Conservation (phyloP, 306 rosid genomes). For the Vigna reflexopilosa region DNA sequence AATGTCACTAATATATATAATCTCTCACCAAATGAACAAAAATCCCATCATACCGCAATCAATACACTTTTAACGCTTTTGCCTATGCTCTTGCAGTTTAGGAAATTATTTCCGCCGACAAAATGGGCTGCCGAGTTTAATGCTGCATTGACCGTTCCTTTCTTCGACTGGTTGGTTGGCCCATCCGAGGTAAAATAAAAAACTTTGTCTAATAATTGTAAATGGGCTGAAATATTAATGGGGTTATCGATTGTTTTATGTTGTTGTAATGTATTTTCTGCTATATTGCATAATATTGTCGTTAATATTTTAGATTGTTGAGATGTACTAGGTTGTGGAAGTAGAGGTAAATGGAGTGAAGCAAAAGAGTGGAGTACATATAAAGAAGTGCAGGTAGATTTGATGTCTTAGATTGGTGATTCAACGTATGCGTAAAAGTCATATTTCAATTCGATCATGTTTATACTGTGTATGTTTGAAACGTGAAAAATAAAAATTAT, state of each 20-base stretch:
- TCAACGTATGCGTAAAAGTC: not conserved
- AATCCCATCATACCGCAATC: too few species aligned
- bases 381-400: constrained; percentile 91
- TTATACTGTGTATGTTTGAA: too few species aligned
- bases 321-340: constrained; percentile 73
- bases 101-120: constrained; percentile 93
- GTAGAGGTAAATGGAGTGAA: constrained; percentile 87
- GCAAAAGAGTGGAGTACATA: constrained; percentile 91
- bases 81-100: constrained; percentile 58
- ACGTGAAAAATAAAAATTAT: too few species aligned
- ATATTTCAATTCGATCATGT: not conserved
- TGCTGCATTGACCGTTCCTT: constrained; percentile 92
- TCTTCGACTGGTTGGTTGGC: constrained; percentile 95
- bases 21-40: too few species aligned
- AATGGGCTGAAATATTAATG: too few species aligned
- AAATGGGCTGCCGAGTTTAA: constrained; percentile 98
- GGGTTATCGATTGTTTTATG: not conserved
- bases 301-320: constrained; percentile 41
- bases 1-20: too few species aligned
- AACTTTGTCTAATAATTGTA: too few species aligned
- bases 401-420: constrained; percentile 20
- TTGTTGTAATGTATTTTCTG: constrained; percentile 3
- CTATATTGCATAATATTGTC: not conserved
- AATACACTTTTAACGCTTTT: too few species aligned
- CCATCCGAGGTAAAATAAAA: constrained; percentile 70